phyloP scores from a whole-genome alignment of 441 rosid species.

The Macaranga tanarius region DNA sequence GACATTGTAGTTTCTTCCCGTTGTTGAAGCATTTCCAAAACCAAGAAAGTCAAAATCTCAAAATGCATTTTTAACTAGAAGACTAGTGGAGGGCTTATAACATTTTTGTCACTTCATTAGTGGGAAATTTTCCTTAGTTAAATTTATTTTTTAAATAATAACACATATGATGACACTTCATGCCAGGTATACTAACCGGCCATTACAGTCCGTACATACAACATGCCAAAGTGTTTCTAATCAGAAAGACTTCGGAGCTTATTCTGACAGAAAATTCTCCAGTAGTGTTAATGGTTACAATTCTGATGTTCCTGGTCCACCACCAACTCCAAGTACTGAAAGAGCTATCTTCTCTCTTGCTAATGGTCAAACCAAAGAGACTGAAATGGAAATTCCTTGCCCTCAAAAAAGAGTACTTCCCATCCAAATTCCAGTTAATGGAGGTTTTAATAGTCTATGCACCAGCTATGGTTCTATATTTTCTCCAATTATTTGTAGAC shows the following conservation, averaged over 20 bases:
- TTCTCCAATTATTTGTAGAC: conserved; percentile 36
- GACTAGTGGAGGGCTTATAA: neutral
- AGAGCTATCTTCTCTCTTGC: conserved; percentile 41
- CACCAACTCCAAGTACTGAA: conserved; percentile 43
- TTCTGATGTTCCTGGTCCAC: conserved; percentile 37
- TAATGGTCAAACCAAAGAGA: conserved; percentile 36
- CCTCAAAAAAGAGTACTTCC: conserved; percentile 43
- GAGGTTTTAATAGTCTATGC: conserved; percentile 33
- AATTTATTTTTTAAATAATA: neutral
- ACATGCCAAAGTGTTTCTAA: conserved; percentile 27
- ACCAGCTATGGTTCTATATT: conserved; percentile 38
- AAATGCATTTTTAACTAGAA: neutral
- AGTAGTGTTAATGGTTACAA: conserved; percentile 27
- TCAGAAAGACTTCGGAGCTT: conserved; percentile 40
- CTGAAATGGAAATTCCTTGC: conserved; percentile 41
- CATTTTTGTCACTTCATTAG: neutral
- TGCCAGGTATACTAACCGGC: conserved; percentile 65
- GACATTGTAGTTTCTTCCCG: neutral
- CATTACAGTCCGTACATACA: conserved; percentile 38
- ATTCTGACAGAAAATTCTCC: conserved; percentile 35
- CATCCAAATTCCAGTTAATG: conserved; percentile 40
- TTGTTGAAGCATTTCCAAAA: conserved; percentile 3
- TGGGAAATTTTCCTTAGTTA: neutral
- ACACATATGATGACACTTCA: conserved; percentile 11
- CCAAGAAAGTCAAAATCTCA: neutral